phyloP scores from a whole-genome alignment of 495 filamentous ascomycete species.

The Neurospora sp. region DNA sequence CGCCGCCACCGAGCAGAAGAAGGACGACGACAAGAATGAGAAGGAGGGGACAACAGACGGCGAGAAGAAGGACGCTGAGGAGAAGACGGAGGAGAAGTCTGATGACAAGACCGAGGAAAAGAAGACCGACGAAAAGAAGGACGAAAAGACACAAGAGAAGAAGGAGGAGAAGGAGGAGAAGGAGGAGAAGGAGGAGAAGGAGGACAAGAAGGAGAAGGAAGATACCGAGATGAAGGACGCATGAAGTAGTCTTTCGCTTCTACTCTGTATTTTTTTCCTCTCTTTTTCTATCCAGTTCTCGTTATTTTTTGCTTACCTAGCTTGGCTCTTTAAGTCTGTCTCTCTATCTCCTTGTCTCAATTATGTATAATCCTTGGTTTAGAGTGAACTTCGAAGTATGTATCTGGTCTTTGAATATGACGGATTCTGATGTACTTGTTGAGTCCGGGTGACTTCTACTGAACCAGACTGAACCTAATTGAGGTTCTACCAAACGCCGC shows the following conservation, averaged over 20 bases:
- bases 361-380: not conserved
- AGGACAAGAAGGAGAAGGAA: slow-evolving; percentile 14
- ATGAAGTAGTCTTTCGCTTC: not conserved
- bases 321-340: not conserved
- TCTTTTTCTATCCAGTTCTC: not conserved
- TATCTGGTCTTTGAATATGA: no score
- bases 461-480: no score
- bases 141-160: not conserved
- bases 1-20: slow-evolving; percentile 12
- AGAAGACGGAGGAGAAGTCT: not conserved
- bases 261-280: not conserved
- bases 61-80: not conserved
- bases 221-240: slow-evolving; percentile 17
- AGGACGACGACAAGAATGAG: not conserved
- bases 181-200: slow-evolving; percentile 13
- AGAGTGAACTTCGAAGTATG: not conserved
- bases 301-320: not conserved
- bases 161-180: not conserved
- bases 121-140: slow-evolving; percentile 11
- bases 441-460: no score
- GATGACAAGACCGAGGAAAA: not conserved
- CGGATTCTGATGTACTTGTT: no score
- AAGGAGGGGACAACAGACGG: slow-evolving; percentile 1
- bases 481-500: no score
- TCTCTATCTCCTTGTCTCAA: not conserved